Base-by-base conservation (phyloP, 1,284 basidiomycete species). In the Pseudozyma pruni region DNA sequence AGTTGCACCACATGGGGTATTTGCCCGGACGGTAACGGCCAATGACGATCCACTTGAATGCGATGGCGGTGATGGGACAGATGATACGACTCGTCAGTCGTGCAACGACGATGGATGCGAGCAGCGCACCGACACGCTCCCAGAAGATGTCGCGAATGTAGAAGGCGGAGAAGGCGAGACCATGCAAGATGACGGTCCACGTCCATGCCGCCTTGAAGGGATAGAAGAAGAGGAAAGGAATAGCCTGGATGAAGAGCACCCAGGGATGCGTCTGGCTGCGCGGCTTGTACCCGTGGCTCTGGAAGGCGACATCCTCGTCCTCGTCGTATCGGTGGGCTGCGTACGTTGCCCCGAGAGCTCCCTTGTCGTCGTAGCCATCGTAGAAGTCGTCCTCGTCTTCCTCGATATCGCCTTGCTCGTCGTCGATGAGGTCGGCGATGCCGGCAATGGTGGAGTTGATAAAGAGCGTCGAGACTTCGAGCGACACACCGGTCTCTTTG, bases 1-100 rank as follows among this genome's bases (percentile, higher is more conserved):
- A 82, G 64, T 81, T 81, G 75, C 73, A 78, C 80, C 80, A 82
- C 80, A 82, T 82, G 4, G 79, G 80, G 32, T 82, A 82, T 40
- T 76, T 76, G 48, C 80, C 80, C 1, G 80, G 80, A 9, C 79
- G 73, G 51, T 80, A 81, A 22, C 78, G 60, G 35, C 80, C 80
- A 31, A 82, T 81, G 52, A 82, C 76, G 49, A 82, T 40, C 80
- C 80, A 82, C 67, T 82, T 82, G 75, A 82, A 82, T n/a, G 74
- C 74, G 37, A 82, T 82, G 32, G 80, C 79, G 11, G 76, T 76
- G 52, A 77, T 53, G 32, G 80, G 80, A 50, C 80, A 81, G 60
- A 82, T 79, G 68, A 82, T 80, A 50, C 80, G 80, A 62, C 74
- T 76, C 7, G 79, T 81, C 39, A 82, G 56, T 38, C 80, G 71